A percentile compares a stretch with the other conserved stretches of the same genome.
Conservation (phyloP, 2,329 filamentous ascomycete genomes). For the Neospermospora avenae region DNA sequence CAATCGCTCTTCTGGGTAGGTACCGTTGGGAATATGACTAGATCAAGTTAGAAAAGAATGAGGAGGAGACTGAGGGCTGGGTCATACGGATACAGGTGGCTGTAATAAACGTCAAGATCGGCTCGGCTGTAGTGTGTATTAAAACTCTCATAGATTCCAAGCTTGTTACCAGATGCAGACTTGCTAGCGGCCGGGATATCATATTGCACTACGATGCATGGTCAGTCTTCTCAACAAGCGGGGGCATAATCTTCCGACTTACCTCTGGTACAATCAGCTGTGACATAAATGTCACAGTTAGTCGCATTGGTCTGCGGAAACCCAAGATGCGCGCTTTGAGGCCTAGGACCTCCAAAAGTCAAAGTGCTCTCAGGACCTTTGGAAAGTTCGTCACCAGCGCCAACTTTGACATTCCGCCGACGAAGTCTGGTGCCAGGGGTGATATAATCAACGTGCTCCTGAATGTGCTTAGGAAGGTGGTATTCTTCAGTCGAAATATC, state of each 20-base stretch:
- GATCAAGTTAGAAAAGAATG: background rate
- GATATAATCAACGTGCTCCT: slow-evolving; percentile 52
- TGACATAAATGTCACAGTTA: slow-evolving; percentile 26
- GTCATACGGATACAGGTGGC: slow-evolving; percentile 32
- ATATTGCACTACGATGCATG: slow-evolving; percentile 37
- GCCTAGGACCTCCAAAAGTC: background rate
- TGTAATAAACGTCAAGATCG: slow-evolving; percentile 43
- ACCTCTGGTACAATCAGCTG: slow-evolving; percentile 28
- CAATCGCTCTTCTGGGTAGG: slow-evolving; percentile 38
- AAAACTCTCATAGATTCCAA: slow-evolving; percentile 45
- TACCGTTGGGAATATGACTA: slow-evolving; percentile 40
- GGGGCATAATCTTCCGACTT: background rate
- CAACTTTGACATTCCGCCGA: slow-evolving; percentile 21
- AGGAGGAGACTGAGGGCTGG: background rate
- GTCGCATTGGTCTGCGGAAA: slow-evolving; percentile 25
- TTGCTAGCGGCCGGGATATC: slow-evolving; percentile 40
- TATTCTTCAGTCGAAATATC: slow-evolving; percentile 39
- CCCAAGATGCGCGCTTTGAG: slow-evolving; percentile 25
- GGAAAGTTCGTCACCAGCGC: slow-evolving; percentile 9
- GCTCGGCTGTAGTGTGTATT: slow-evolving; percentile 45
- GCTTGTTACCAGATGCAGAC: slow-evolving; percentile 39
- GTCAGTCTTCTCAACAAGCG: background rate
- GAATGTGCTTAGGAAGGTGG: slow-evolving; percentile 46
- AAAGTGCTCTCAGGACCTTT: slow-evolving; percentile 9
- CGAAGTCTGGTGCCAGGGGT: slow-evolving; percentile 51